Base-by-base conservation (phyloP, 768 basidiomycete genomes). In the Trametes villosa region DNA sequence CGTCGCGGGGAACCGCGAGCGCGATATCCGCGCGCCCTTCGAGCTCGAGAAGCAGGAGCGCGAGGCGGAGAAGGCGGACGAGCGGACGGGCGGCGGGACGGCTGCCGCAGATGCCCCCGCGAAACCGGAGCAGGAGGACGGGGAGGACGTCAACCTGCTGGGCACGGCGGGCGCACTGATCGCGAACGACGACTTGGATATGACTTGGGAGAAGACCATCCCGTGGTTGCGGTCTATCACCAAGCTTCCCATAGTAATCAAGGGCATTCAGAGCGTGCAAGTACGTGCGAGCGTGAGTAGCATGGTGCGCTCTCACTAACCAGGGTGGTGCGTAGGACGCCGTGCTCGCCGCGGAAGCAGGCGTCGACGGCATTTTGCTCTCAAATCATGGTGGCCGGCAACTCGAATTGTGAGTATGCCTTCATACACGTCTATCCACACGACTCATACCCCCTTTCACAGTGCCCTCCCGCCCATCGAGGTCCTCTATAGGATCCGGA, bases 341-440 rank as follows among this genome's bases (percentile, higher is more conserved):
- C 2, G 84, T 92, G 41, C 83, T 94, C 46, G 94, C 94, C 29
- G 85, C 83, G 18, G 87, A 95, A 62, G 83, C 88, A 30, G 92
- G 94, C 13, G 88, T 92, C 18, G 88, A 96, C 57, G 96, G 91
- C 5, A 93, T 98, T 62, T 79, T 96, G 57, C 75, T 98, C 9
- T 92, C 90, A 0, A 98, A 98, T 65, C 96, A 98, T 67, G 96
- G 96, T 56, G 96, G 92, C 82, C 83, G 94, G 27, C 92, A 95
- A 72, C 75, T 95, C 53, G 92, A 94, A 54, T 92, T 85, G 89
- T 91, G 70, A 72, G 84, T 27, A 42, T 15, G 36, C 34, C 40
- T 7, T 41, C 24, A 29, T 22, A 44, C 44, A 22, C 13, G 57
- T 68, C 68, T 57, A 68, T 5, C 29, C n/a, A 15, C 22, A 18